Conservation (phyloP, 192 early-diverging fungal genomes). For the Umbelopsis sp. region DNA sequence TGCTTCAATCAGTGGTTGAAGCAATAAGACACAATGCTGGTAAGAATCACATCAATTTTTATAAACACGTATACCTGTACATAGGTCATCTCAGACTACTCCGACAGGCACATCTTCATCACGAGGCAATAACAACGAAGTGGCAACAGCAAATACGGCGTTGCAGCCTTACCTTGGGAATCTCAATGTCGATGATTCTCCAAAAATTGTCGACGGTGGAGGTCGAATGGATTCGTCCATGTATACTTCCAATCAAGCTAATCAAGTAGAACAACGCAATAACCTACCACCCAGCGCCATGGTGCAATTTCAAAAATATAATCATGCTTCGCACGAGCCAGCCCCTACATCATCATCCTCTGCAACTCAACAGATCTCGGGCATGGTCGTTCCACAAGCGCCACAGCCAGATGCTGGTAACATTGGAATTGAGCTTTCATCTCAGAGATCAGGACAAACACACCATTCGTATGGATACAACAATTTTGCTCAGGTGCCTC, state of each 20-base stretch:
- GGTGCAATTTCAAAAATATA: constrained; percentile 17
- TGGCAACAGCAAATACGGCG: not conserved
- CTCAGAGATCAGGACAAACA: not conserved
- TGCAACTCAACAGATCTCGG: constrained; percentile 14
- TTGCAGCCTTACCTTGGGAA: constrained; percentile 1
- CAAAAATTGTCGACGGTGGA: constrained; percentile 1
- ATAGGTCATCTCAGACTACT: not conserved
- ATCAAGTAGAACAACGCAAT: constrained; percentile 1
- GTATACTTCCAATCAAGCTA: not conserved
- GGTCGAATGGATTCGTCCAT: constrained; percentile 1
- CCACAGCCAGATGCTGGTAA: constrained; percentile 11
- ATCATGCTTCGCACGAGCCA: constrained; percentile 14
- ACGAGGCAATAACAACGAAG: constrained; percentile 20
- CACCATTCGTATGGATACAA: constrained; percentile 5
- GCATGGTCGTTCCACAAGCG: constrained; percentile 14
- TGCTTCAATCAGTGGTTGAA: constrained; percentile 16
- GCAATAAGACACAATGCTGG: not conserved
- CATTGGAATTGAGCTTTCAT: constrained; percentile 6
- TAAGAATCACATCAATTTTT: not conserved
- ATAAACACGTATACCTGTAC: not conserved
- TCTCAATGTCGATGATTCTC: constrained; percentile 7
- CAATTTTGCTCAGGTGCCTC: constrained; percentile 12
- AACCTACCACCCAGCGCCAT: not conserved
- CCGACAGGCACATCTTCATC: constrained; percentile 9
- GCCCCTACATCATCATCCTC: not conserved